Percentiles rank a stretch among this genome's conserved stretches.
phyloP scores from a whole-genome alignment of 2,329 filamentous ascomycete genomes.

The Xylogone sp. region DNA sequence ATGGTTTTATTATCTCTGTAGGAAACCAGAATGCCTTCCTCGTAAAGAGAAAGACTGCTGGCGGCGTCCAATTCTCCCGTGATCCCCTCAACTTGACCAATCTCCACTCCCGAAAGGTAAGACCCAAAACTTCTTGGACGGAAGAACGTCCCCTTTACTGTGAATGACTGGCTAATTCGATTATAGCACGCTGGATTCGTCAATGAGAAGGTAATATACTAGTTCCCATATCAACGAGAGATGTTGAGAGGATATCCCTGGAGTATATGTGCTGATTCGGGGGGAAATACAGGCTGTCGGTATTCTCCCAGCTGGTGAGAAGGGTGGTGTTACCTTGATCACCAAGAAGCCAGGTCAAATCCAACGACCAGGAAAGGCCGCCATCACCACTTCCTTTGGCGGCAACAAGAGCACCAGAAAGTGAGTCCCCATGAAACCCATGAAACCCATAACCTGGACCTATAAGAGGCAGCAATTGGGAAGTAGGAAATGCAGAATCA shows the following conservation, averaged over 20 bases:
- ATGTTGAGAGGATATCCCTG: conserved; percentile 8
- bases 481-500: not conserved
- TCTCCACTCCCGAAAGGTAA: conserved; percentile 88
- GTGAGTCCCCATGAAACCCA: conserved; percentile 48
- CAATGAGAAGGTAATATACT: conserved; percentile 92
- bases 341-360: conserved; percentile 76
- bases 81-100: conserved; percentile 93
- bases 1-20: conserved; percentile 33
- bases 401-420: conserved; percentile 74
- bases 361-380: conserved; percentile 69
- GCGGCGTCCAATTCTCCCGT: conserved; percentile 85
- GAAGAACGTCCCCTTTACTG: not conserved
- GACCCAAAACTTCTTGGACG: too few relatives aligned
- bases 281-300: conserved; percentile 62
- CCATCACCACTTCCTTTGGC: conserved; percentile 65
- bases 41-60: conserved; percentile 79
- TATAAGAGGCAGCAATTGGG: not conserved
- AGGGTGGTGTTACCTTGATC: conserved; percentile 75
- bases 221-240: too few relatives aligned
- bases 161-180: conserved; percentile 8
- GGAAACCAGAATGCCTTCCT: conserved; percentile 87
- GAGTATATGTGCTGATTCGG: conserved; percentile 15
- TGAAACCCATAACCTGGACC: not conserved
- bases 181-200: conserved; percentile 82
- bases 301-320: conserved; percentile 63